Conservation (phyloP, 2,329 filamentous ascomycete species). For the Chlorencoelia australis region DNA sequence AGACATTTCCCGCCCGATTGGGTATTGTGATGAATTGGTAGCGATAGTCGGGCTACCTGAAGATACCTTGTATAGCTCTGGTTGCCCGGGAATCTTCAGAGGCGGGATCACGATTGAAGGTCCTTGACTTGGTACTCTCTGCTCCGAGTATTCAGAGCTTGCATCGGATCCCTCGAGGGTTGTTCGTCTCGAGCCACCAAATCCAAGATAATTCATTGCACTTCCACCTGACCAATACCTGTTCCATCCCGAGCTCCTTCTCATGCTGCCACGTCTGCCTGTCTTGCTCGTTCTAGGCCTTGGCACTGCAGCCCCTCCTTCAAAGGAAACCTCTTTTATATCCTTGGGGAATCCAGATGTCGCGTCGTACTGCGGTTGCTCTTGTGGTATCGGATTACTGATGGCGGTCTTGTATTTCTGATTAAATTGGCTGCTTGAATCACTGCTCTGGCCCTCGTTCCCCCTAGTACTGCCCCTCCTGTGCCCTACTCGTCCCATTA, state of each 20-base stretch:
- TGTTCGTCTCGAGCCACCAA: conserved; percentile 34
- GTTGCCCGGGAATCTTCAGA: conserved; percentile 50
- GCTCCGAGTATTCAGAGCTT: conserved; percentile 46
- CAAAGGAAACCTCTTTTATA: conserved; percentile 23
- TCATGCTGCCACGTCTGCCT: conserved; percentile 27
- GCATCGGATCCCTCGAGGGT: conserved; percentile 37
- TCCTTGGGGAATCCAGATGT: conserved; percentile 25
- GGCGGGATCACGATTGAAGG: conserved; percentile 64
- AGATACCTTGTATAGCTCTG: conserved; percentile 40
- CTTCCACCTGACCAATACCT: conserved; percentile 68
- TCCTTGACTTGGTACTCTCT: conserved; percentile 31
- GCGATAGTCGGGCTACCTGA: conserved; percentile 62
- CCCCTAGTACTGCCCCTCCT: conserved; percentile 35
- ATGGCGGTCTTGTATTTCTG: conserved; percentile 54
- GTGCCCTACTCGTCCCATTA: conserved; percentile 51
- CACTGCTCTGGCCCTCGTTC: conserved; percentile 47
- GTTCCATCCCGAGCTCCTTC: conserved; percentile 66
- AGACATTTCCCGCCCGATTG: conserved; percentile 46
- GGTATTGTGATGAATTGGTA: conserved; percentile 37
- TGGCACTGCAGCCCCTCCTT: conserved; percentile 24
- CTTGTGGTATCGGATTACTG: conserved; percentile 48
- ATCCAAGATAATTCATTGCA: conserved; percentile 54
- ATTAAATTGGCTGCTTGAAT: conserved; percentile 48
- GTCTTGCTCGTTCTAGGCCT: conserved; percentile 16
- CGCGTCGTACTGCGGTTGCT: conserved; percentile 9